Percentiles rank a stretch among this genome's conserved stretches.
Evolutionary conservation across 2,329 filamentous ascomycete species (phyloP).

Genomic region (Ophiocordyceps polyrhachis-furcata): DNA sequence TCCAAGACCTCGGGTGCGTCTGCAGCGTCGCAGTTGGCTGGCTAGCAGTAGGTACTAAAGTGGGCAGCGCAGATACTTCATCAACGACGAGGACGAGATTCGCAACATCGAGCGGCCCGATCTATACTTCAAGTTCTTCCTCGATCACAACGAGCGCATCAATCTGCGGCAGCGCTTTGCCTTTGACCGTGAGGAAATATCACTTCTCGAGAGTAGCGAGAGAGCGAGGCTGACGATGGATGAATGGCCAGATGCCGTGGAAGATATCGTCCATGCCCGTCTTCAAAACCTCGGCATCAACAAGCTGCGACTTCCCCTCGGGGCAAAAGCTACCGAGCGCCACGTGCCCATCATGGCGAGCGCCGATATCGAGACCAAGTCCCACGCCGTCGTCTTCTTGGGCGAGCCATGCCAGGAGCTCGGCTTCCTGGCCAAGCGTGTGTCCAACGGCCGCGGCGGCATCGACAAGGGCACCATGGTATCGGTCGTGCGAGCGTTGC

Average conservation of each 20-base stretch:
- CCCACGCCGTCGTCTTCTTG: slow-evolving; percentile 51
- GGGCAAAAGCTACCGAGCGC: slow-evolving; percentile 24
- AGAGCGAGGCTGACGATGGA: not conserved
- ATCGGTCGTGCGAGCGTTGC: slow-evolving; percentile 35
- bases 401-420: slow-evolving; percentile 56
- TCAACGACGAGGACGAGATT: slow-evolving; percentile 60
- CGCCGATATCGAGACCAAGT: slow-evolving; percentile 31
- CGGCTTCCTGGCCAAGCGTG: slow-evolving; percentile 54
- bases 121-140: slow-evolving; percentile 54
- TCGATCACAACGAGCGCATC: slow-evolving; percentile 54
- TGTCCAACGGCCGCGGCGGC: slow-evolving; percentile 42
- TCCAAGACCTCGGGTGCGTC: slow-evolving; percentile 52
- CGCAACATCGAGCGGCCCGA: slow-evolving; percentile 49
- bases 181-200: slow-evolving; percentile 51
- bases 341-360: slow-evolving; percentile 49
- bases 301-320: slow-evolving; percentile 42
- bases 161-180: slow-evolving; percentile 59
- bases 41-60: no score
- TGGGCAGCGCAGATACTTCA: slow-evolving; percentile 39
- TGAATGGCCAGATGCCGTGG: slow-evolving; percentile 39
- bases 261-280: slow-evolving; percentile 40
- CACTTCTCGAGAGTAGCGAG: no score
- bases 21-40: no score
- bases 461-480: slow-evolving; percentile 54
- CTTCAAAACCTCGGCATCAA: slow-evolving; percentile 41